Evolutionary conservation across 2,329 filamentous ascomycete genomes (phyloP).

Genomic region (Colletotrichum sp.): DNA sequence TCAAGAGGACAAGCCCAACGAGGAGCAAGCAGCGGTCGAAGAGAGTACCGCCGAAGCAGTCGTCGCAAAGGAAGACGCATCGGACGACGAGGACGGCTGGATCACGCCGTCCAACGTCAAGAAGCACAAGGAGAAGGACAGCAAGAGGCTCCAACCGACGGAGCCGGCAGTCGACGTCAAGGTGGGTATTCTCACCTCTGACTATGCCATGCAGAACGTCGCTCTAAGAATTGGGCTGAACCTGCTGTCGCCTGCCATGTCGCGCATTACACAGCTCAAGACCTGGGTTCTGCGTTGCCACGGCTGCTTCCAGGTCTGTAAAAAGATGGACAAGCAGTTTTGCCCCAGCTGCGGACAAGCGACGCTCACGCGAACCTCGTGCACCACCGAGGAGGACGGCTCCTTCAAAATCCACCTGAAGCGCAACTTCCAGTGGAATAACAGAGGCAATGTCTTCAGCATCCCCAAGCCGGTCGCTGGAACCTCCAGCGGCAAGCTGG

Average conservation of each 20-base stretch:
- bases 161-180: conserved; percentile 68
- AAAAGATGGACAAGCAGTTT: conserved; percentile 88
- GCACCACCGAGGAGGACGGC: conserved; percentile 81
- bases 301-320: conserved; percentile 85
- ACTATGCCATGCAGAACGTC: conserved; percentile 98
- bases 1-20: neutral
- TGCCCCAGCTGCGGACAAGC: conserved; percentile 90
- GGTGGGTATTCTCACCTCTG: conserved; percentile 90
- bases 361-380: conserved; percentile 83
- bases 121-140: conserved; percentile 77
- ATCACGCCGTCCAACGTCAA: conserved; percentile 94
- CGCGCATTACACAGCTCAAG: conserved; percentile 83
- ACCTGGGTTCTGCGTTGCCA: conserved; percentile 93
- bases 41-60: conserved; percentile 20
- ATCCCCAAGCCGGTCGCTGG: conserved; percentile 90
- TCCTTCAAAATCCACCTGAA: conserved; percentile 87
- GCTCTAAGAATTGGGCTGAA: conserved; percentile 93
- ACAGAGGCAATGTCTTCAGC: conserved; percentile 88
- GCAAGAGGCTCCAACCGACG: conserved; percentile 39
- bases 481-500: conserved; percentile 75
- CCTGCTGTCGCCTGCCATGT: conserved; percentile 78
- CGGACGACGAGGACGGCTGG: conserved; percentile 76
- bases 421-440: conserved; percentile 96
- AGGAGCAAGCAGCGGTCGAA: conserved; percentile 19
- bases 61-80: conserved; percentile 41